Base-by-base conservation (phyloP, 225 moss, liverwort and hornwort genomes). In the Polytrichum commune region DNA sequence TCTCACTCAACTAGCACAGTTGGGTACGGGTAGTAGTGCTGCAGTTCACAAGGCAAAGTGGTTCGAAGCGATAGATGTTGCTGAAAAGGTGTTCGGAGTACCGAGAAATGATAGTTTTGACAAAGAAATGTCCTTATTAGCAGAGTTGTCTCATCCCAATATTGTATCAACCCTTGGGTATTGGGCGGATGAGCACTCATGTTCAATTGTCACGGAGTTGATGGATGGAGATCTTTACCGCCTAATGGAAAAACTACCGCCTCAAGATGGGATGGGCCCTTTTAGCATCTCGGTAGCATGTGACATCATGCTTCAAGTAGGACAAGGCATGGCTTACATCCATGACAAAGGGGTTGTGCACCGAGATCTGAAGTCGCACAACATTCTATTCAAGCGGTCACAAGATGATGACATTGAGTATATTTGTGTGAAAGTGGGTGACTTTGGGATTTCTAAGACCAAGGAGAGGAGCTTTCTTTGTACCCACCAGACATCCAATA, bases 321-420 rank as follows among this genome's bases (percentile, higher is more conserved):
- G 69, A 3, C 23, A 8, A 69, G 75, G 69, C 30, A 75, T 69
- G 69, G 2, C 30, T 0, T 69, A 69, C 29, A 10, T 75, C 19
- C 68, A 75, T 25, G 1, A 1, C 1, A 55, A 63, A 25, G 18
- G 33, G 1, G 29, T 75, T 8, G 75, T 23, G 6, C 62, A 75
- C 19, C 46, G 54, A 55, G 75, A 75, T 19, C 6, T 75, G 13
- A 75, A 63, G 19, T 75, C 69, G 6, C 54, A 53, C 54, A 75
- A 75, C 23, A 75, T 75, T 63, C 8, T 75, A 5, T 23, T 63
- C 8, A 68, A 1, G 22, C 24, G 5, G 0, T 19, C 19, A 55
- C 19, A 4, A 2, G 10, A 60, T 6, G 60, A 25, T 25, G 23
- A 55, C 19, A 5, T 28, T 20, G 1, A 38, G 23, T 60, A 54